Evolutionary conservation across 257 asterid genomes (phyloP), one percentile per base, ranked within the genome.

Genomic region (Scutellaria minor): DNA sequence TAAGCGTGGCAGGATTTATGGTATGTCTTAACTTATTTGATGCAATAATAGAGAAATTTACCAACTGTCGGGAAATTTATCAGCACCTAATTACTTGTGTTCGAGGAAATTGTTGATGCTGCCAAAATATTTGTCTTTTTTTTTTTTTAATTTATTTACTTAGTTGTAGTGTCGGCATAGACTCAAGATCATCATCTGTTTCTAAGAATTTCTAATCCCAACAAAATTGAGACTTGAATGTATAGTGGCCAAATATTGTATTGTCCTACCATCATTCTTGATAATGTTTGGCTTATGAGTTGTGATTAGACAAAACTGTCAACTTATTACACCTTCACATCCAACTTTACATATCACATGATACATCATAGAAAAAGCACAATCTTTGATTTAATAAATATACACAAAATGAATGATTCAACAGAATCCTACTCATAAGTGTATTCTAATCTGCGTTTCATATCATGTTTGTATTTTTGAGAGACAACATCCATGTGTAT

Each of bases 1-100:
- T 51, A 67, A 71, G 53, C 62, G 13, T 47, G 74, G 50, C 82
- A 60, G 55, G 66, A 82, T 74, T 54, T 65, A 66, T 55, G 47
- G 80, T 70, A 73, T 27, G 53, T 53, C 68, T 75, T 75, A 44
- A 66, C 72, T 46, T 53, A 64, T 76, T 13, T 52, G 71, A 14
- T 61, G 50, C 52, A 60, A 71, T 75, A 80, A 67, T 71, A 45
- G 68, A 44, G 59, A 70, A 76, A 42, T 45, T 51, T 72, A 69
- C 77, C 71, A 68, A 46, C 35, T 81, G 85, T 73, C 79, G 69
- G 79, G 48, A 22, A 64, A 73, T 47, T 48, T 15, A 55, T 39
- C 46, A 53, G 40, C 75, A 73, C 13, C 22, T 41, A 58, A 50
- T 58, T 46, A 69, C 67, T 35, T 57, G 15, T 7, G 46, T 76